Evolutionary conservation across 345 rosid species (phyloP).

Genomic region (Physaria fendleri): DNA sequence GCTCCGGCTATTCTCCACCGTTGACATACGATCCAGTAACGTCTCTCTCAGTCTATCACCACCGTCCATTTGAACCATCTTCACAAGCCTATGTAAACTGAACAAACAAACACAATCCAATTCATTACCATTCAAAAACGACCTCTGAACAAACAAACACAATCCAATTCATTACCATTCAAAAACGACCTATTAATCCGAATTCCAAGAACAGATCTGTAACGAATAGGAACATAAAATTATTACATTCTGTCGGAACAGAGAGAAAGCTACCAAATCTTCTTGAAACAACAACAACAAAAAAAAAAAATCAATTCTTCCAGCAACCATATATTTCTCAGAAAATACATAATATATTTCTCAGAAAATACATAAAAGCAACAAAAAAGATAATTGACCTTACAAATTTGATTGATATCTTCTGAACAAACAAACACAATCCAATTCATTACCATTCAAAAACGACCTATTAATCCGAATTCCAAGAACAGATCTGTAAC

Average conservation of each 20-base stretch:
- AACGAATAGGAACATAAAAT: conserved; percentile 11
- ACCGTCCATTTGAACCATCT: conserved; percentile 28
- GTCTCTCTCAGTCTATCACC: conserved; percentile 28
- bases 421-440: too few species aligned
- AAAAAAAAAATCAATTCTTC: too few species aligned
- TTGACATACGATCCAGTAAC: conserved; percentile 40
- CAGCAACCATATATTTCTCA: too few species aligned
- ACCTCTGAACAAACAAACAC: too few species aligned
- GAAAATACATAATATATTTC: too few species aligned
- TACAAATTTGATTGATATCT: too few species aligned
- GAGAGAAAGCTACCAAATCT: conserved; percentile 3
- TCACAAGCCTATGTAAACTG: background rate
- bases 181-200: background rate
- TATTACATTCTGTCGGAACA: background rate
- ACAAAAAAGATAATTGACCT: too few species aligned
- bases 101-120: too few species aligned
- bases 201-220: conserved; percentile 27
- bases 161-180: too few species aligned
- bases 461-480: background rate
- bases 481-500: conserved; percentile 26
- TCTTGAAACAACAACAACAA: conserved; percentile 13
- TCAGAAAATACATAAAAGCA: too few species aligned
- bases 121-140: too few species aligned
- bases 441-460: too few species aligned
- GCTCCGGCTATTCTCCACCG: conserved; percentile 34